Evolutionary conservation across 108 stramenopile species (phyloP), one percentile per base, ranked within the genome.

Genomic region (Discostella stelligeroides): DNA sequence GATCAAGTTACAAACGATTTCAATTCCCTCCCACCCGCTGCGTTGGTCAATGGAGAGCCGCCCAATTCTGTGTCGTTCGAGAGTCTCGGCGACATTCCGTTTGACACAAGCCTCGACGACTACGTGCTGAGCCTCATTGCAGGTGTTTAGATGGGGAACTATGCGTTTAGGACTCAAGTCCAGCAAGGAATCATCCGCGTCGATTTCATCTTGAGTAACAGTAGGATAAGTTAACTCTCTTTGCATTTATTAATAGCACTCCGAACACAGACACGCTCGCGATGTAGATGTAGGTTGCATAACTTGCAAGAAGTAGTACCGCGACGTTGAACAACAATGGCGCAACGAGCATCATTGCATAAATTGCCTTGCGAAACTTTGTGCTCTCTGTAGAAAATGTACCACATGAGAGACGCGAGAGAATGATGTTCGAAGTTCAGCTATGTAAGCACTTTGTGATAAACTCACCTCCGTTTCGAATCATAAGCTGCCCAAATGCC

Each of bases 201-300:
- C 6, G 3, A 34, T 34, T 34, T 34, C 34, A 34, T 34, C 34
- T 34, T 5, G 34, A 34, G 6, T 34, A 5, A 34, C 34, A 34
- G 34, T 6, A 34, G 34, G 34, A 34, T 34, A 34, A 3, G 6
- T 34, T 6, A 3, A 34, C 34, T 34, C 53, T 28, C 27, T 42
- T 66, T 27, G 64, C 64, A 59, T 66, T 58, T 23, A 70, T 50
- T 17, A 71, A 24, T 40, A 71, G 3, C 23, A 80, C 17, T 8
- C 68, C 59, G 49, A 75, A 46, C 11, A 75, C 53, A 0, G 75
- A 27, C 59, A 71, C 60, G 1, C 55, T 27, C 1, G 74, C 61
- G 10, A 51, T 74, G 39, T 75, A 80, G 12, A 80, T 80, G 53
- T 80, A 80, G 10, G 79, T 80, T 17, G 69, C 62, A 25, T 76